Evolutionary conservation across 2,329 filamentous ascomycete species (phyloP), one percentile per base, ranked within the genome.

Genomic region (Aureobasidium sp.): DNA sequence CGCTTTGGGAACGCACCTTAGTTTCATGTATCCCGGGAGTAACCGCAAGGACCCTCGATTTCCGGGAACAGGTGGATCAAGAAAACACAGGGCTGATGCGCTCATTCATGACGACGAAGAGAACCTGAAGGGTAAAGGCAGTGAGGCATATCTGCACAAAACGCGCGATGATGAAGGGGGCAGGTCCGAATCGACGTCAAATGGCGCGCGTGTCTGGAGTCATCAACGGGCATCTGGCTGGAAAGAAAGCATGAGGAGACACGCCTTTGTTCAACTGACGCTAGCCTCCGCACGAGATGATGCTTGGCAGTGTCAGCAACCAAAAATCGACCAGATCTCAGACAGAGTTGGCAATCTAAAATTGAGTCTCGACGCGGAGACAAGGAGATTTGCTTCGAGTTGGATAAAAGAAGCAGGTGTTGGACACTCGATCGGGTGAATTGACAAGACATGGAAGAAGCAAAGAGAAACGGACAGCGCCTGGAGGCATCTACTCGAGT

Each of bases 271-370:
- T 34, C 53, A 54, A 54, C 54, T 47, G 57, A 50, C 57, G 57
- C 44, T 59, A 59, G 45, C 57, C 57, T 59, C 57, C 44, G 57
- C 57, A 59, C 34, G 44, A 59, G 37, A 25, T 27, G 41, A 45
- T 34, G 42, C 54, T 59, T 47, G 54, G 44, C 41, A 59, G 42
- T 21, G 54, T 59, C 54, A 59, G 57, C 55, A 59, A 44, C 29
- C 16, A 25, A 11, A 58, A 37, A 21, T 37, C 16, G 16, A 54
- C 50, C 54, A 50, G 57, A 59, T 59, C 57, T 59, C 36, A 42
- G 34, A 59, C 37, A 48, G 5, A 21, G 27, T 16, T 37, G 44
- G 21, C 39, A 36, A 37, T 47, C 45, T 47, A 37, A 48, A 30
- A 30, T 39, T 59, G 54, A 36, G 30, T 7, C 39, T 30, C 2